These are phyloP conservation scores for Oryza longistaminata DNA, from an alignment of 176 grass and related monocot genomes.

Conservation along the genomic window DNA sequence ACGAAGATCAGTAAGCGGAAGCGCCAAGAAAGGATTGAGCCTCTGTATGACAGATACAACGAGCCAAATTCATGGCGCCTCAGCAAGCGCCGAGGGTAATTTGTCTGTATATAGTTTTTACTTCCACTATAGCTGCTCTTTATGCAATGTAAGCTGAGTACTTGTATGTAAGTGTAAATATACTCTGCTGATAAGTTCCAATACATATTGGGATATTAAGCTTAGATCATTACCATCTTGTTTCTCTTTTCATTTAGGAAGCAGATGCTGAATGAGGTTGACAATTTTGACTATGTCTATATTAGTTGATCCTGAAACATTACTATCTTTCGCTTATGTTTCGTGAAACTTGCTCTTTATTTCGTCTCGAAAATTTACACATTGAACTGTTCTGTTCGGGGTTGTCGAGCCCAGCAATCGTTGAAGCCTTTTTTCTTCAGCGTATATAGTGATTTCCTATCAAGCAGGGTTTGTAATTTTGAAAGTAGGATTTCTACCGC, in stretches of 20 bases:
- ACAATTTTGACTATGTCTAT: not conserved
- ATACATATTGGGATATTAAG: not conserved
- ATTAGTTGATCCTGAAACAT: not conserved
- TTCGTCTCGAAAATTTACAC: not conserved
- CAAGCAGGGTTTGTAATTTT: too few species aligned
- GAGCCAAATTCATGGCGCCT: slow-evolving; percentile 63
- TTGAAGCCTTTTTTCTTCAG: not conserved
- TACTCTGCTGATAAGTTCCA: not conserved
- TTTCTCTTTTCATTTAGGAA: not conserved
- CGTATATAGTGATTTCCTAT: not conserved
- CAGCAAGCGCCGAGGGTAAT: slow-evolving; percentile 62
- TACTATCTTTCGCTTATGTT: not conserved
- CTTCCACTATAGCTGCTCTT: not conserved
- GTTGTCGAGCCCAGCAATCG: not conserved
- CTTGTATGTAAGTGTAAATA: slow-evolving; percentile 1
- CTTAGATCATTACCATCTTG: not conserved
- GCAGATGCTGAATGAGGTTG: not conserved
- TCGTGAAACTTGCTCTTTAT: not conserved
- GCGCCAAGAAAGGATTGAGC: slow-evolving; percentile 66
- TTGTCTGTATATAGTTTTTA: not conserved
- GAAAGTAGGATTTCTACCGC: too few species aligned
- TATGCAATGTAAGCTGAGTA: slow-evolving; percentile 3
- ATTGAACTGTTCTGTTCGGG: not conserved
- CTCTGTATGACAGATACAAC: slow-evolving; percentile 51
- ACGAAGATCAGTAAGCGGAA: slow-evolving; percentile 61